Evolutionary conservation across 2,329 filamentous ascomycete genomes (phyloP), one percentile per base, ranked within the genome.

Genomic region (Alternaria viburni): DNA sequence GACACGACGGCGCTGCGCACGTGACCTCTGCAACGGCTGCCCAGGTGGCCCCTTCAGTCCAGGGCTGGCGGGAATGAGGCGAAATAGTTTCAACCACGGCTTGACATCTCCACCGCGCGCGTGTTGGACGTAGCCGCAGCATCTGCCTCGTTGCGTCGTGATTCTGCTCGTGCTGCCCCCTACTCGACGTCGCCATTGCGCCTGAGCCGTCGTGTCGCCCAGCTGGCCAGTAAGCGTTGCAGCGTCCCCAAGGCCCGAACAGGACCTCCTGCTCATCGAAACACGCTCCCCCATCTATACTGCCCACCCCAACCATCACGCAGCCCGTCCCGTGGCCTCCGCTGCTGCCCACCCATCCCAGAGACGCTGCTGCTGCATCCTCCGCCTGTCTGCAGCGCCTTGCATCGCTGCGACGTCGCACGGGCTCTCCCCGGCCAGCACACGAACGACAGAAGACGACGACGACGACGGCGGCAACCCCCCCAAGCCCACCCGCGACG

Each of bases 341-440:
- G 56, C 70, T 67, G 65, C 62, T 26, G 26, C 62, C 41, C 43
- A 56, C 59, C 50, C 61, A 60, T 30, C 61, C 41, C 49, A 50
- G 51, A 60, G 65, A 63, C 57, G 62, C 67, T 68, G 67, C 66
- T 68, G 68, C 58, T 50, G 56, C 61, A 58, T 66, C 55, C 55
- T 58, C 55, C 62, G 50, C 57, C 52, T 15, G 46, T 58, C 62
- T 65, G 66, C 67, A 59, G 63, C 59, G 66, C 69, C 62, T 58
- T 66, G 68, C 66, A 61, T 66, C 62, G 62, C 62, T 66, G 70
- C 69, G 70, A 66, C 74, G 71, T 74, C 72, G 76, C 76, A 73
- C 77, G 66, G 71, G 61, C 72, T 68, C 67, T 62, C 64, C 72
- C 69, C 74, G 62, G 72, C 69, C 74, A 74, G 76, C 77, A 77